These are phyloP conservation scores for Hypholoma fasciculare DNA, from an alignment of 768 basidiomycete species.

Conservation along the genomic window DNA sequence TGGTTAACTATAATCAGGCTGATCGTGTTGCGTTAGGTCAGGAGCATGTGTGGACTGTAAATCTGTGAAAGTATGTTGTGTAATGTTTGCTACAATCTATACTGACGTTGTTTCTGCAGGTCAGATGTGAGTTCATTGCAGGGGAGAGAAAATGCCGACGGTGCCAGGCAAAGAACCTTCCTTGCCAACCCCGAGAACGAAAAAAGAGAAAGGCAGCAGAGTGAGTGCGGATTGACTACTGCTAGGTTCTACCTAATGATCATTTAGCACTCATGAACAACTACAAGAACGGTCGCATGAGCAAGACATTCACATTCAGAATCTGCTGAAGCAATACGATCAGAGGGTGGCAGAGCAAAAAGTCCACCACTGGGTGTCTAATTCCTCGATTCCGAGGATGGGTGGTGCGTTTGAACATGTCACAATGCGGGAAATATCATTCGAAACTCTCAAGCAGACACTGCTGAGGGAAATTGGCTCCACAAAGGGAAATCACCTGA, in stretches of 20 bases:
- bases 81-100: background rate
- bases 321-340: conserved; percentile 45
- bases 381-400: conserved; percentile 21
- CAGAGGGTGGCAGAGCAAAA: conserved; percentile 37
- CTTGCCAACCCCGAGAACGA: conserved; percentile 45
- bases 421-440: background rate
- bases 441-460: background rate
- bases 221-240: conserved; percentile 29
- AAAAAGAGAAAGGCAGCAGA: conserved; percentile 61
- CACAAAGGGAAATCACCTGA: conserved; percentile 36
- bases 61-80: conserved; percentile 44
- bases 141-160: conserved; percentile 49
- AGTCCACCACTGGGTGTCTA: conserved; percentile 42
- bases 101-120: conserved; percentile 27
- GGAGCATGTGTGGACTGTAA: conserved; percentile 61
- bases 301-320: conserved; percentile 47
- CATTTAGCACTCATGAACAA: conserved; percentile 55
- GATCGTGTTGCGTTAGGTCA: conserved; percentile 29
- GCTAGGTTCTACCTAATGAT: background rate
- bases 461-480: conserved; percentile 13
- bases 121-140: conserved; percentile 48
- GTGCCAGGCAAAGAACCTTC: conserved; percentile 46
- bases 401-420: conserved; percentile 2
- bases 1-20: conserved; percentile 1
- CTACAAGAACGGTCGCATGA: conserved; percentile 44